Evolutionary conservation across 768 basidiomycete genomes (phyloP), one percentile per base, ranked within the genome.

Genomic region (Panellus pusillus): DNA sequence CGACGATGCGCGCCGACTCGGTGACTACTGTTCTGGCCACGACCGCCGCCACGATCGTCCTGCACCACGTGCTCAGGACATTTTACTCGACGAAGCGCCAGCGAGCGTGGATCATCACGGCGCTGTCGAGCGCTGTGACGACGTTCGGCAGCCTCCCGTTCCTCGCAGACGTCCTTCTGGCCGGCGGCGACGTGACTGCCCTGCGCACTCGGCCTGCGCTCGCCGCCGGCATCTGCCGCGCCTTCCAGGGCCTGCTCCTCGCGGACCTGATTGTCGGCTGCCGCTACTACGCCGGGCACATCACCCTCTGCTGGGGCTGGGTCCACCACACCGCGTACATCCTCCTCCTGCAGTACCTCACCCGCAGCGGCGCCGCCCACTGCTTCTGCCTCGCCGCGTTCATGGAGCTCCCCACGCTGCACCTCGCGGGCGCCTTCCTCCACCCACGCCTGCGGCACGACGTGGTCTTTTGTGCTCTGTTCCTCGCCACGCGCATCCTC

Each of bases 271-370:
- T 69, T 2, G 63, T 80, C 36, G 82, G 81, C 18, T 64, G 66
- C 47, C 28, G 76, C 46, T 71, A 74, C 57, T 83, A 83, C 63
- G 73, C 70, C 11, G 69, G 70, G 45, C 75, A 74, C 39, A 53
- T 81, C 50, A 78, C 77, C n/a, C 42, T 80, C 1, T 61, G 80
- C 31, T 79, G 77, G n/a, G 81, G 81, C 3, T 82, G 81, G 81
- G 68, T 79, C 18, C 80, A 82, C 47, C 78, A 80, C 59, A 58
- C 69, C 1, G 55, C 70, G 24, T 79, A 80, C 57, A 62, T 79
- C 50, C 59, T 67, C 40, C 61, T 81, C 9, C 70, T 77, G 54
- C 68, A 78, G 20, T 63, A 75, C 53, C 59, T 72, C 3, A 65
- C 76, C 15, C 64, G 69, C 20, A 56, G 59, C 12, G 60, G 55